A percentile compares a stretch with the other conserved stretches of the same genome.
These are phyloP conservation scores for Daldinia vernicosa DNA, from an alignment of 495 filamentous ascomycete genomes.

Conservation along the genomic window DNA sequence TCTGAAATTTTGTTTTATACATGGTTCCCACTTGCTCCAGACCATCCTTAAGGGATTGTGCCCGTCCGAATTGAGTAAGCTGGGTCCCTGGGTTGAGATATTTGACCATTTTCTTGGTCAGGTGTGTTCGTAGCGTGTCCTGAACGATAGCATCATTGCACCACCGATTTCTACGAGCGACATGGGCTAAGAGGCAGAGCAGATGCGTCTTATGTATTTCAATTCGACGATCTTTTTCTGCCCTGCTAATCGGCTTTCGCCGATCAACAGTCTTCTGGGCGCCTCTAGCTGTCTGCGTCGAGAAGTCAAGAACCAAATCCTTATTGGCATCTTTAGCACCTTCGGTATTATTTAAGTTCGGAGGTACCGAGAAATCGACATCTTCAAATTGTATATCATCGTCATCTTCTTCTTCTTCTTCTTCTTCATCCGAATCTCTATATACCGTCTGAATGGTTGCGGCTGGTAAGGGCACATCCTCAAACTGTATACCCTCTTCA, in stretches of 20 bases:
- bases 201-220: conserved; percentile 88
- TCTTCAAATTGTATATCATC: conserved; percentile 47
- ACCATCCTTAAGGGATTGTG: conserved; percentile 79
- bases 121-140: conserved; percentile 63
- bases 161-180: conserved; percentile 81
- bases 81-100: conserved; percentile 70
- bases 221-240: conserved; percentile 75
- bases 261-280: conserved; percentile 48
- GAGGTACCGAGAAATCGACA: conserved; percentile 45
- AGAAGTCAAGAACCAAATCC: conserved; percentile 67
- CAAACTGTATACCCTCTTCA: conserved; percentile 50
- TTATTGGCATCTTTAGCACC: conserved; percentile 56
- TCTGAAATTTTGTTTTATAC: conserved; percentile 71
- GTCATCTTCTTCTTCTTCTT: conserved; percentile 42
- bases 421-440: conserved; percentile 48
- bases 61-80: conserved; percentile 73
- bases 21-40: conserved; percentile 72
- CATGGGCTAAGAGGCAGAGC: conserved; percentile 80
- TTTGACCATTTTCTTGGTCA: conserved; percentile 67
- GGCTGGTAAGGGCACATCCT: conserved; percentile 44
- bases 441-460: conserved; percentile 38
- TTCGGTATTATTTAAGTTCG: conserved; percentile 37
- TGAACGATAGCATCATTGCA: conserved; percentile 81
- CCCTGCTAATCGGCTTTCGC: conserved; percentile 70
- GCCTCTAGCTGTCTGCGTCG: conserved; percentile 50